A percentile compares a stretch with the other conserved stretches of the same genome.
Conservation (phyloP, 2,329 filamentous ascomycete species). For the Aureobasidium sp. region DNA sequence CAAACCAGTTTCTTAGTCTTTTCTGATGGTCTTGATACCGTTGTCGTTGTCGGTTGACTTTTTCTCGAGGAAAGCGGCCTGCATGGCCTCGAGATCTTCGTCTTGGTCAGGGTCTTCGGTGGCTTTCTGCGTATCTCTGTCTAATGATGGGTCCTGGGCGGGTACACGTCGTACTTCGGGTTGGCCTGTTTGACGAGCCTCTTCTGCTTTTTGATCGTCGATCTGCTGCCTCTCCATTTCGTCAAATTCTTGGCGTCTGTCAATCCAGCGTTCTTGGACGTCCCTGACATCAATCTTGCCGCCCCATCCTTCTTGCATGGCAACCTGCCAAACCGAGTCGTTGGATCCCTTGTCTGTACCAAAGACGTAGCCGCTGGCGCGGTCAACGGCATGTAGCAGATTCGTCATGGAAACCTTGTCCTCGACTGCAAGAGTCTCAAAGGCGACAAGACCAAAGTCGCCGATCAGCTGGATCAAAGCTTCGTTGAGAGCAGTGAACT, state of each 20-base stretch:
- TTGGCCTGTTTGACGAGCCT: conserved; percentile 18
- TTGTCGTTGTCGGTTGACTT: conserved; percentile 35
- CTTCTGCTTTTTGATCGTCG: conserved; percentile 51
- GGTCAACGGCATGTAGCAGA: conserved; percentile 77
- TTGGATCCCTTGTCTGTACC: conserved; percentile 72
- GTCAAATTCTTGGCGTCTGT: conserved; percentile 81
- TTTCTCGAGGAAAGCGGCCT: conserved; percentile 26
- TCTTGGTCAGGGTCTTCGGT: conserved; percentile 22
- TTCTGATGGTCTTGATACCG: conserved; percentile 65
- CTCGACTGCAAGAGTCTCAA: conserved; percentile 90
- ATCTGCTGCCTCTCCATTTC: conserved; percentile 66
- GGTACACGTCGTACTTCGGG: conserved; percentile 8
- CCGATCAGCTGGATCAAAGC: conserved; percentile 82
- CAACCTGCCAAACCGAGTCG: conserved; percentile 93
- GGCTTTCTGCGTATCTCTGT: background rate
- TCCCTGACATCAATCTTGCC: conserved; percentile 73
- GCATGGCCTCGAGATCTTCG: conserved; percentile 32
- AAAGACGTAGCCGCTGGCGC: conserved; percentile 88
- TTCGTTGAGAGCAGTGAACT: conserved; percentile 76
- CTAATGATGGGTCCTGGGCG: background rate
- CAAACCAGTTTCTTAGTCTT: conserved; percentile 22
- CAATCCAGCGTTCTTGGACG: conserved; percentile 92
- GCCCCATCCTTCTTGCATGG: conserved; percentile 62
- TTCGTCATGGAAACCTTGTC: conserved; percentile 97
- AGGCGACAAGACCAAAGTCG: conserved; percentile 80